These are phyloP conservation scores for Candida tropicalis DNA, from an alignment of 1,139 yeast genomes.

Conservation along the genomic window DNA sequence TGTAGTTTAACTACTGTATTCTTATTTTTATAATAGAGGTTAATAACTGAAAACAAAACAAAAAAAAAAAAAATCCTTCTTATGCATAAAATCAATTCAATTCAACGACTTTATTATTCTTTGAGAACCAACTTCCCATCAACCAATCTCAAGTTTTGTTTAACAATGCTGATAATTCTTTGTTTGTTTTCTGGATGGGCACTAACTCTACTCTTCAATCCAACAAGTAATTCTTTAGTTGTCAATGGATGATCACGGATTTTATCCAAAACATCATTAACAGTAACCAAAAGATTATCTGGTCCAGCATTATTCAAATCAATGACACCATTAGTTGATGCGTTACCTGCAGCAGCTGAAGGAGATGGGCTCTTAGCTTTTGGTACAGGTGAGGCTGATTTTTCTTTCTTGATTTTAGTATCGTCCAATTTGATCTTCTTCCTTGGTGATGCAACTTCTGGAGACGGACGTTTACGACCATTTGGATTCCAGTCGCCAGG, in stretches of 20 bases:
- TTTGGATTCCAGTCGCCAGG: slow-evolving; percentile 84
- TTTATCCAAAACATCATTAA: slow-evolving; percentile 68
- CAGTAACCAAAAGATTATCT: slow-evolving; percentile 56
- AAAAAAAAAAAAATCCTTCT: neutral
- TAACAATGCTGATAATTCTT: slow-evolving; percentile 67
- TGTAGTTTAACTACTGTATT: slow-evolving; percentile 6
- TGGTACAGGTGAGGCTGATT: slow-evolving; percentile 16
- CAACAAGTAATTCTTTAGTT: slow-evolving; percentile 64
- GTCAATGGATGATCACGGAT: slow-evolving; percentile 66
- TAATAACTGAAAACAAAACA: no score
- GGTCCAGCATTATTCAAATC: slow-evolving; percentile 44
- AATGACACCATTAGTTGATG: slow-evolving; percentile 16
- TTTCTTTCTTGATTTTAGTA: slow-evolving; percentile 13
- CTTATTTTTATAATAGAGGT: no score
- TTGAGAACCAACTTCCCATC: slow-evolving; percentile 65
- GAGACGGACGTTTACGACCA: slow-evolving; percentile 45
- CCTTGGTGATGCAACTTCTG: slow-evolving; percentile 27
- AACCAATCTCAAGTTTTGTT: slow-evolving; percentile 66
- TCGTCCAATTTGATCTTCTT: slow-evolving; percentile 47
- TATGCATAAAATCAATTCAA: no score
- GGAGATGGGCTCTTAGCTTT: slow-evolving; percentile 4
- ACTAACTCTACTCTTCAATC: slow-evolving; percentile 64
- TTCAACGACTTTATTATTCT: no score
- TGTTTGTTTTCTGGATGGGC: slow-evolving; percentile 71
- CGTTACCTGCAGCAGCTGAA: slow-evolving; percentile 12